phyloP scores from a whole-genome alignment of 1,139 yeast genomes.

The Candida sanyaensis region DNA sequence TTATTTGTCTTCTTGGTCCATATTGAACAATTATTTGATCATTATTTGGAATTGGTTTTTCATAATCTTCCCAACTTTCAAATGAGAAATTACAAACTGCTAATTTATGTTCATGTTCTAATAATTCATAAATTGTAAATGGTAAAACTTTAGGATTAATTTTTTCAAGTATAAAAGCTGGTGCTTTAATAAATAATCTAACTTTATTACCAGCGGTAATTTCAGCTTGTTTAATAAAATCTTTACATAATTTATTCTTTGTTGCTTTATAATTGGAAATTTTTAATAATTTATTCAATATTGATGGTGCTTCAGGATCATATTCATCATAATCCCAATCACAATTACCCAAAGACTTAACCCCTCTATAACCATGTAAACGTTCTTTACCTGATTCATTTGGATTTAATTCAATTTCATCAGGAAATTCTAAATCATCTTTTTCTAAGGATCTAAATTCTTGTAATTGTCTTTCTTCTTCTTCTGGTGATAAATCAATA shows the following conservation, averaged over 20 bases:
- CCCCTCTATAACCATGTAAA: conserved; percentile 78
- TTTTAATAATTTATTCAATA: conserved; percentile 76
- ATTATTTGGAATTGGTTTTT: conserved; percentile 78
- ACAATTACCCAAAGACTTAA: conserved; percentile 77
- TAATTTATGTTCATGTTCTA: conserved; percentile 84
- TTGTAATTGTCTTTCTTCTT: conserved; percentile 75
- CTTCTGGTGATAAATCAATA: conserved; percentile 77
- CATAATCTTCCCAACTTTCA: conserved; percentile 87
- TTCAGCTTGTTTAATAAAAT: conserved; percentile 57
- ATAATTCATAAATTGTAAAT: conserved; percentile 68
- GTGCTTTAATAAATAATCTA: conserved; percentile 62
- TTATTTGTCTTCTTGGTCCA: conserved; percentile 88
- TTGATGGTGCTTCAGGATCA: conserved; percentile 73
- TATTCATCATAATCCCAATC: conserved; percentile 87
- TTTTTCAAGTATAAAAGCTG: conserved; percentile 47
- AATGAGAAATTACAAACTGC: conserved; percentile 82
- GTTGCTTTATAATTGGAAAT: conserved; percentile 80
- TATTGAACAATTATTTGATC: conserved; percentile 83
- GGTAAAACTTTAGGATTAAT: conserved; percentile 47
- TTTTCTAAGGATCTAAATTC: conserved; percentile 69
- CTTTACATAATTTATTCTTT: conserved; percentile 67
- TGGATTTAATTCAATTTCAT: conserved; percentile 87
- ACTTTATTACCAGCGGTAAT: conserved; percentile 69
- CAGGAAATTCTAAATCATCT: conserved; percentile 94
- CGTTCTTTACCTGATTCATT: conserved; percentile 73